A percentile compares a stretch with the other conserved stretches of the same genome.
phyloP scores from a whole-genome alignment of 306 rosid species.

The Urtica urens region DNA sequence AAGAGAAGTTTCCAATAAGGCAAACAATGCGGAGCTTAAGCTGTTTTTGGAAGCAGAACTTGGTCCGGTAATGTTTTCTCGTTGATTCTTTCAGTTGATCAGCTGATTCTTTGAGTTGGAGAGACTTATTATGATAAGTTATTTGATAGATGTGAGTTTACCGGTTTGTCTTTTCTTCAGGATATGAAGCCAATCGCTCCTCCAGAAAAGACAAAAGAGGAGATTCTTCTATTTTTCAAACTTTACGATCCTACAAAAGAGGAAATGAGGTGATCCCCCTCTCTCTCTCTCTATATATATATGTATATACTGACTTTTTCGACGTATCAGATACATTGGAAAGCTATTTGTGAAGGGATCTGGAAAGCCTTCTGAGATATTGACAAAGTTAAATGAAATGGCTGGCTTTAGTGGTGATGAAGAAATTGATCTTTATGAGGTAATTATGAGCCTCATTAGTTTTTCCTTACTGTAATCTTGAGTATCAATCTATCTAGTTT shows the following conservation, averaged over 20 bases:
- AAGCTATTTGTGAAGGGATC: slow-evolving; percentile 53
- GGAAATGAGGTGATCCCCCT: slow-evolving; percentile 9
- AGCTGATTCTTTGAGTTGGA: background rate
- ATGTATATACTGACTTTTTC: background rate
- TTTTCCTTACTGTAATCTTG: slow-evolving; percentile 1
- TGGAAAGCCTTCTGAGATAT: slow-evolving; percentile 66
- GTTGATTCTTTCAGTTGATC: background rate
- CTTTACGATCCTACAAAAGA: slow-evolving; percentile 13
- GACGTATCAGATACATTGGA: slow-evolving; percentile 8
- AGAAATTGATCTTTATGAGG: slow-evolving; percentile 91
- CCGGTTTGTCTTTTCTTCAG: background rate
- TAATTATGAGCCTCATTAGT: slow-evolving; percentile 17
- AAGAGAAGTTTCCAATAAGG: slow-evolving; percentile 17
- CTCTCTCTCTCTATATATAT: background rate
- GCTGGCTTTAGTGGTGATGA: slow-evolving; percentile 78
- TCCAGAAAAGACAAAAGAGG: slow-evolving; percentile 17
- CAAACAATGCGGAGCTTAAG: slow-evolving; percentile 18
- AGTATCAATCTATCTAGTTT: background rate
- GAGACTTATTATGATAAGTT: background rate
- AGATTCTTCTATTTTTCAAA: slow-evolving; percentile 15
- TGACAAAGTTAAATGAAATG: slow-evolving; percentile 67
- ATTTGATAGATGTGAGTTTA: background rate
- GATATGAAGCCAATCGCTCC: slow-evolving; percentile 14
- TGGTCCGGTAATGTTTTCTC: slow-evolving; percentile 13
- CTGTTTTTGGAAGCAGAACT: slow-evolving; percentile 14